phyloP scores from a whole-genome alignment of 371 early-diverging fungal genomes.

The Actinomucor elegans region DNA sequence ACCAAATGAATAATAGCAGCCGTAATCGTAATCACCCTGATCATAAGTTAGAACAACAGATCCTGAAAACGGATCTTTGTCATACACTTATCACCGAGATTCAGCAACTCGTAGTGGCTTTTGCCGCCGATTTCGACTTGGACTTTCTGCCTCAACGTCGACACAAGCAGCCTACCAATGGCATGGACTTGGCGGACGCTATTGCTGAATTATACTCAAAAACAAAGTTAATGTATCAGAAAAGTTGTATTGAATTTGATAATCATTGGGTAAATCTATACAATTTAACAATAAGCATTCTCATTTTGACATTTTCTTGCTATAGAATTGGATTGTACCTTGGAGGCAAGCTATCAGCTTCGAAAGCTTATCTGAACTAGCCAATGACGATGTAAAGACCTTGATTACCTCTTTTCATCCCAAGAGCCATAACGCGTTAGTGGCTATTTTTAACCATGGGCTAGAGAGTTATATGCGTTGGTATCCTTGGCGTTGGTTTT shows the following conservation, averaged over 20 bases:
- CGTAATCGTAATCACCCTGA: conserved; percentile 35
- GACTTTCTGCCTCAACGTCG: conserved; percentile 10
- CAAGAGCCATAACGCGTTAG: conserved; percentile 27
- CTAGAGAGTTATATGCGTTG: conserved; percentile 38
- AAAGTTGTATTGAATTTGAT: conserved; percentile 30
- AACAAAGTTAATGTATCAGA: conserved; percentile 19
- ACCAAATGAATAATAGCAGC: conserved; percentile 20
- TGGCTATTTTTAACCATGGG: conserved; percentile 31
- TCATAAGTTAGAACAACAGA: conserved; percentile 35
- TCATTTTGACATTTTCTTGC: background rate
- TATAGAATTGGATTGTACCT: conserved; percentile 31
- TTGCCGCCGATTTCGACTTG: conserved; percentile 32
- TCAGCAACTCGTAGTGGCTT: conserved; percentile 17
- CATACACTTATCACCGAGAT: conserved; percentile 27
- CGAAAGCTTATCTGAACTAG: conserved; percentile 27
- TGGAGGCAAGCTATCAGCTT: conserved; percentile 40
- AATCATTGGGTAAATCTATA: conserved; percentile 40
- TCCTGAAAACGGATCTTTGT: conserved; percentile 31
- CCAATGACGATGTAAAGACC: conserved; percentile 15
- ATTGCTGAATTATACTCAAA: conserved; percentile 27
- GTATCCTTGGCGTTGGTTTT: conserved; percentile 47
- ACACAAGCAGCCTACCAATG: background rate
- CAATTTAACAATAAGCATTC: too few species aligned
- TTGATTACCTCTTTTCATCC: conserved; percentile 31
- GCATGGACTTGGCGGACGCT: conserved; percentile 11